Evolutionary conservation across 352 stramenopile genomes (phyloP), one percentile per base, ranked within the genome.

Genomic region (Phytophthora hybrid): DNA sequence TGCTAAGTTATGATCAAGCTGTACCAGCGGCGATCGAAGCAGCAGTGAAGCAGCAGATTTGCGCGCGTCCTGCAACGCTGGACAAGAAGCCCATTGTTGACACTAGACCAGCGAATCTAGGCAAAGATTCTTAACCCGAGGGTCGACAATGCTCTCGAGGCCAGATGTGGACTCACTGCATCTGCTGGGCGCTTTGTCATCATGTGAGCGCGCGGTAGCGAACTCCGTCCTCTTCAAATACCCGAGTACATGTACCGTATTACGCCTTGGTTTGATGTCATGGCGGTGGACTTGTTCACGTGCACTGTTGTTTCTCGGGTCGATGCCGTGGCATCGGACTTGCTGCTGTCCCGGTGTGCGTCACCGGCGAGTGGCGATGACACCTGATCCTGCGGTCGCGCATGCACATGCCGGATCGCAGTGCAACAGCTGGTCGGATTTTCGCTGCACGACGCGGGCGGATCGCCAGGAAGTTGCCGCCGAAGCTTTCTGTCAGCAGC

Each of bases 361-460:
- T 64, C 58, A 64, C 58, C 58, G 23, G 9, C 5, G 6, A 13
- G 31, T 5, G 44, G 14, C 26, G 59, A 65, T 65, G 59, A 55
- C 47, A 65, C 59, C n/a, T 19, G 13, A 10, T 6, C 10, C 26
- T 59, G 53, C 26, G 7, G 8, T 59, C 5, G 29, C 64, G 49
- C 41, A 39, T 60, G 37, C 44, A 51, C 18, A 51, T 51, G 44
- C 44, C 34, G 34, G 34, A 44, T 14, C 34, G 34, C 34, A 44
- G 37, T 44, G 37, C 37, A 16, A 16, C 37, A 44, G 37, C 37
- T 44, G 37, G 37, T 14, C 3, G 18, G 37, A 6, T 44, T 44
- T 44, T 44, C 37, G 37, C 10, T 44, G 37, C 37, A 44, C 37
- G 23, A 26, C 23, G 2, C 23, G 23, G 23, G 2, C 23, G 34